Evolutionary conservation across 306 rosid species (phyloP).

Genomic region (Canavalia gladiata): DNA sequence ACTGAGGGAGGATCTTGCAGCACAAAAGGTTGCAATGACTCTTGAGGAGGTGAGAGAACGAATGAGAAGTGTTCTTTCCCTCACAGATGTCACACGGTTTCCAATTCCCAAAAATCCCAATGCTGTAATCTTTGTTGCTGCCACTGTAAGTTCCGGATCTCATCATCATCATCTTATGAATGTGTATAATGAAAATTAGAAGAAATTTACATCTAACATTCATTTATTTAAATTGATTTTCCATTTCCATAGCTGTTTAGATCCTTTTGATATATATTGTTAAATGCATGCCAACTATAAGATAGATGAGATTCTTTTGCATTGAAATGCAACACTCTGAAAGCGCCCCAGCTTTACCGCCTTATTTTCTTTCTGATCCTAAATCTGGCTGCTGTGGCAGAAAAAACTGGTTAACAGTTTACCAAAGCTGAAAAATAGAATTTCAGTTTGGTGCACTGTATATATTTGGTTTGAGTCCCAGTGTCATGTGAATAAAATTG

Average conservation of each 20-base stretch:
- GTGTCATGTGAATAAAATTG: neutral
- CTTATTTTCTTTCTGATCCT: conserved; percentile 21
- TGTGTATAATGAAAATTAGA: conserved; percentile 11
- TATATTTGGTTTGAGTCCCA: neutral
- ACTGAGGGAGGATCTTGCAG: conserved; percentile 84
- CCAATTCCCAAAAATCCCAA: conserved; percentile 85
- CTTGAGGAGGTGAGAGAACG: conserved; percentile 96
- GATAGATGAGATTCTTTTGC: conserved; percentile 2
- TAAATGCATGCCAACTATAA: conserved; percentile 7
- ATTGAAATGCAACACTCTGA: conserved; percentile 11
- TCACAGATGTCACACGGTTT: conserved; percentile 98
- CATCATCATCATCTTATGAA: conserved; percentile 40
- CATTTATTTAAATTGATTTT: conserved; percentile 19
- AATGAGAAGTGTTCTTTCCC: conserved; percentile 88
- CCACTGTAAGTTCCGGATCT: conserved; percentile 80
- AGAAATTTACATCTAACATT: neutral
- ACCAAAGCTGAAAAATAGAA: neutral
- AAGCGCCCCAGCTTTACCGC: neutral
- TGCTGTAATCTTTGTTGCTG: conserved; percentile 92
- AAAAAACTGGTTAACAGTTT: neutral
- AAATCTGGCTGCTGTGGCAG: neutral
- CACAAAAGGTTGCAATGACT: conserved; percentile 75
- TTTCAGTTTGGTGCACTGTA: neutral
- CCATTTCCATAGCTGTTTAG: conserved; percentile 22
- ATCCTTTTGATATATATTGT: conserved; percentile 29